Percentiles rank a stretch among this genome's conserved stretches.
These are phyloP conservation scores for Lupinus albus DNA, from an alignment of 306 rosid species.

Conservation along the genomic window DNA sequence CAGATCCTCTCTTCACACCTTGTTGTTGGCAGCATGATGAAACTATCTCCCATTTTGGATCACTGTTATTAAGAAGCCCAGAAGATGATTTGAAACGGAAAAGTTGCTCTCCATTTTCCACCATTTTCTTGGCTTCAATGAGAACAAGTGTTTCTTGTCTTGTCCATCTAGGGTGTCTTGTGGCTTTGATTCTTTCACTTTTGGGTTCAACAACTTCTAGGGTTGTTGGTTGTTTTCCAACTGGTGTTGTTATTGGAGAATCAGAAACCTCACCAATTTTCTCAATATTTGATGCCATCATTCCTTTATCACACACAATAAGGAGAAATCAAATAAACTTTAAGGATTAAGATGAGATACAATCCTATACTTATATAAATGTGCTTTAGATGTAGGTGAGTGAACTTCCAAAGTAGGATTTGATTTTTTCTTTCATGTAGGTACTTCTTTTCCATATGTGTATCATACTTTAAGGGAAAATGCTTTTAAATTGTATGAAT, in stretches of 20 bases:
- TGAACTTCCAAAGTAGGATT: conserved; percentile 40
- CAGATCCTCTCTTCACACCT: conserved; percentile 55
- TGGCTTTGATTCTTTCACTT: conserved; percentile 40
- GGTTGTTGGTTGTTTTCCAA: conserved; percentile 11
- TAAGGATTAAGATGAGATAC: conserved; percentile 31
- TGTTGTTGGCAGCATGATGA: conserved; percentile 48
- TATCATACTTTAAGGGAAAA: conserved; percentile 33
- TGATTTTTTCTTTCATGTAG: conserved; percentile 32
- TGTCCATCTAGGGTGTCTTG: conserved; percentile 62
- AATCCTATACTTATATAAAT: conserved; percentile 9
- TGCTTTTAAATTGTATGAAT: too few species aligned
- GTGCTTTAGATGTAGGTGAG: conserved; percentile 24
- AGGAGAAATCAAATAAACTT: background rate
- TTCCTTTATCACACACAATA: conserved; percentile 10
- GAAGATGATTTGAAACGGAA: conserved; percentile 29
- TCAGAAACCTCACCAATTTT: conserved; percentile 29
- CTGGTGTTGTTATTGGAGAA: conserved; percentile 33
- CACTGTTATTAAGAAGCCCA: conserved; percentile 31
- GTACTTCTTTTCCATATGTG: conserved; percentile 23
- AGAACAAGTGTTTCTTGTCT: conserved; percentile 53
- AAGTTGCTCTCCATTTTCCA: conserved; percentile 44
- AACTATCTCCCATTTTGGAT: conserved; percentile 56
- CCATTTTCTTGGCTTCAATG: conserved; percentile 53
- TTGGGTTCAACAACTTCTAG: conserved; percentile 23
- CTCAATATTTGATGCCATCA: conserved; percentile 46